Base-by-base conservation (phyloP, 768 basidiomycete genomes). In the Rhizopogon vulgaris region DNA sequence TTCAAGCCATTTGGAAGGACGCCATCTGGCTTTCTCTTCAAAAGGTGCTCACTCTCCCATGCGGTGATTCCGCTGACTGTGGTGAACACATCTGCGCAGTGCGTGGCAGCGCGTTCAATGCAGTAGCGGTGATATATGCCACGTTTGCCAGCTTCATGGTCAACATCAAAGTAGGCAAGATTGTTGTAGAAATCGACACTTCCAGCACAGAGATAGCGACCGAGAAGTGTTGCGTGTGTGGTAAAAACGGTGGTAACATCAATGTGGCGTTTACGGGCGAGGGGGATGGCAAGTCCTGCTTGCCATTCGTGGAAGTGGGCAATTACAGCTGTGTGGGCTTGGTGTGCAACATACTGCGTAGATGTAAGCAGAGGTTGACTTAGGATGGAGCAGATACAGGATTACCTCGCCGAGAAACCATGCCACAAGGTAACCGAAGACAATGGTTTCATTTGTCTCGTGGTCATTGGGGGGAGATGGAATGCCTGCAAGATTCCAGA, bases 251-350 rank as follows among this genome's bases (percentile, higher is more conserved):
- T 98, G 40, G 95, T 97, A 58, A 99, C 87, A 71, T 99, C 96
- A 65, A 99, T 87, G 66, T 96, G 94, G 48, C 96, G 81, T 72
- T 96, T 98, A 58, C 96, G 79, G 70, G 92, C 95, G 12, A 98
- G 79, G 7, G 92, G 87, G 51, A 97, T 96, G 24, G 94, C 92
- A 41, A 96, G 83, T 41, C 95, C 94, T 8, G 94, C 95, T 67
- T 98, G 96, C 96, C 96, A 99, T 71, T 99, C 96, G 69, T 99
- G 96, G 76, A 99, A 96, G 71, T 99, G 96, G 58, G 94, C 94
- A 52, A 98, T 79, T 60, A 98, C 90, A 15, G 94, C 93, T 5
- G 84, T 90, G 49, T 78, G 74, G 30, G 87, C 78, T 66, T 96
- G 90, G 39, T 83, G 83, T 25, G 87, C 64, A 38, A 90, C 84